Evolutionary conservation across 2,329 filamentous ascomycete species (phyloP), one percentile per base, ranked within the genome.

Genomic region (Scopulariopsis brevicaulis): DNA sequence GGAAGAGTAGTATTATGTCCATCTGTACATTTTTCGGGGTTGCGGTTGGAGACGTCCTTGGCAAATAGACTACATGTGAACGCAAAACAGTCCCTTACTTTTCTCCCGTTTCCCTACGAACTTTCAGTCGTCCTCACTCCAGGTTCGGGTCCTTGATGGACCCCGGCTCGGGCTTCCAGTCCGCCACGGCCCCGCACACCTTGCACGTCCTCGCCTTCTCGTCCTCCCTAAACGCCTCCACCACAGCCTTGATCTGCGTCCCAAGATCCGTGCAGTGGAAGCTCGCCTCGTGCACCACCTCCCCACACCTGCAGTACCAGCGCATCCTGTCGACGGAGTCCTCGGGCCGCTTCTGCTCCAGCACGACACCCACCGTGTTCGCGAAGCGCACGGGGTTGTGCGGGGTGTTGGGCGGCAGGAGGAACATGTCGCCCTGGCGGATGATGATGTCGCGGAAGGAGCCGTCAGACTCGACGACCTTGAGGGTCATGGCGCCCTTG

Each of bases 311-410:
- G 73, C 94, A 97, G 74, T 97, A 97, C 93, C 92, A 97, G 62
- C 90, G 78, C 81, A 97, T 81, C 58, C 81, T 80, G 76, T 97
- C 93, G 59, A 92, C 63, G 32, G 83, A 84, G 4, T 73, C 83
- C 46, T 79, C 74, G 0, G 89, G 89, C 12, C 94, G 79, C 48
- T 83, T 82, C 77, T 96, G 90, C 77, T 97, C 93, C 59, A 97
- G 77, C 37, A 97, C 93, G 55, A 97, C 79, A 35, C 93, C 93
- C n/a, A 97, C 90, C 0, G 93, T 96, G 73, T 96, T 78, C 67
- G 87, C 88, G 73, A 96, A 97, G 59, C 93, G 84, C 37, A 97
- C 90, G 0, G 94, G 93, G 71, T 96, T 96, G 74, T 97, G 93
- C 28, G 93, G 93, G n/a, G 88, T 94, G 72, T 96, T 92, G n/a